Percentiles rank a stretch among this genome's conserved stretches.
These are phyloP conservation scores for Quercus bicolor DNA, from an alignment of 306 rosid species.

Conservation along the genomic window DNA sequence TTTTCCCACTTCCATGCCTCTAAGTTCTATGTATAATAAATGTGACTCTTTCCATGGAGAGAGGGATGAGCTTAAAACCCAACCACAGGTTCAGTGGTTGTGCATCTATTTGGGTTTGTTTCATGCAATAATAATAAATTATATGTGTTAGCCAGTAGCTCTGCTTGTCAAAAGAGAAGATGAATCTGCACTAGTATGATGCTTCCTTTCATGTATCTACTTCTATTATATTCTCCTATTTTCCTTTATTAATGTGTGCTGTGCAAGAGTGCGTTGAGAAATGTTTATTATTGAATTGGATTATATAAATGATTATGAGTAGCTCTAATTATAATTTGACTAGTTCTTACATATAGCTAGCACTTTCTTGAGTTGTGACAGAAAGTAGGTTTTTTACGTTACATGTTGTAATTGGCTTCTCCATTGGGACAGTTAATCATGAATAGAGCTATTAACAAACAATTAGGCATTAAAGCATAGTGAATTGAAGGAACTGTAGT, in stretches of 20 bases:
- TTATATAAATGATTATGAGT: too few relatives aligned
- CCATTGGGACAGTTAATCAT: too few relatives aligned
- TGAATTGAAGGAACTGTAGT: background rate
- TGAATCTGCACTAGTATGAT: background rate
- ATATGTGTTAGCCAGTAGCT: too few relatives aligned
- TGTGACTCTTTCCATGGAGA: background rate
- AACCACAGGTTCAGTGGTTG: background rate
- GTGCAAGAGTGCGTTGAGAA: too few relatives aligned
- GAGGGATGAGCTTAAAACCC: background rate
- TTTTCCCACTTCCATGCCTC: background rate
- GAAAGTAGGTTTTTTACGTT: too few relatives aligned
- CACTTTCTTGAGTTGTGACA: too few relatives aligned
- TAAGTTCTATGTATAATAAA: background rate
- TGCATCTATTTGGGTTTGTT: background rate
- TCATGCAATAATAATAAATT: background rate
- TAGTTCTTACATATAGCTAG: too few relatives aligned
- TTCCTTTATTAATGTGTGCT: background rate
- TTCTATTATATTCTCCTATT: background rate
- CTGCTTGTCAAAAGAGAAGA: too few relatives aligned
- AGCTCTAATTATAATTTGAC: too few relatives aligned
- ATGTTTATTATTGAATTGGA: too few relatives aligned
- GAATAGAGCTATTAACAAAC: background rate
- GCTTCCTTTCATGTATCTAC: background rate
- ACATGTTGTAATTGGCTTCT: too few relatives aligned
- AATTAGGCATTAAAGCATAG: background rate